phyloP scores from a whole-genome alignment of 2,329 filamentous ascomycete genomes.

The Trichoderma afroharzianum region DNA sequence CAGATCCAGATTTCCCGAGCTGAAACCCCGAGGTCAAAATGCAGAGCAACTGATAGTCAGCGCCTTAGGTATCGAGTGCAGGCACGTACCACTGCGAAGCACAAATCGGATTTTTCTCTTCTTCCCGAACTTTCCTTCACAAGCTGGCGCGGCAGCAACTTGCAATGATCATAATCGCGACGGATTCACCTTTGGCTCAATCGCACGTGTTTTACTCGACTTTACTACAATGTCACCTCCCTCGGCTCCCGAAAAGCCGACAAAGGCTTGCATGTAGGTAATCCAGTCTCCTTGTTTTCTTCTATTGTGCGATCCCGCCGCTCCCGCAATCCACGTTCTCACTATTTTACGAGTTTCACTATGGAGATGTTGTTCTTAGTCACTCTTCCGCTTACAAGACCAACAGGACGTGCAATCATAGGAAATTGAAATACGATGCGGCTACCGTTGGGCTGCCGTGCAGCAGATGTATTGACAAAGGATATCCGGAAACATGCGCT shows the following conservation, averaged over 20 bases:
- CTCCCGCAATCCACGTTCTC: not conserved
- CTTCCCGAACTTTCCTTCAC: not conserved
- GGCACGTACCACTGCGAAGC: not conserved
- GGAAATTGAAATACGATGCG: not conserved
- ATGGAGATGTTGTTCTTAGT: not conserved
- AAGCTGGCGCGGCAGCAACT: not conserved
- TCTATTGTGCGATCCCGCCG: not conserved
- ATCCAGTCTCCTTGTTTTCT: not conserved
- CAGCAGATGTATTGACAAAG: not conserved
- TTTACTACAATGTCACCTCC: not conserved
- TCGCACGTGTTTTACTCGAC: not conserved
- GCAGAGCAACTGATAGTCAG: not conserved
- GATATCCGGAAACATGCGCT: not conserved
- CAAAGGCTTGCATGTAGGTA: not conserved
- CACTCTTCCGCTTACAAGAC: not conserved
- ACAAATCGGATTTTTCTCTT: not conserved
- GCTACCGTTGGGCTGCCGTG: not conserved
- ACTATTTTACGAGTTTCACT: not conserved
- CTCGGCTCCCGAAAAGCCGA: not conserved
- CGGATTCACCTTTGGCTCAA: not conserved
- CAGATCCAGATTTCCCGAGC: not conserved
- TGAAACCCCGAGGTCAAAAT: not conserved
- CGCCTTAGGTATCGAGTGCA: not conserved
- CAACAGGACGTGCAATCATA: not conserved
- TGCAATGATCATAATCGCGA: not conserved